Evolutionary conservation across 2,329 filamentous ascomycete species (phyloP), one percentile per base, ranked within the genome.

Genomic region (Phialophora macrospora): DNA sequence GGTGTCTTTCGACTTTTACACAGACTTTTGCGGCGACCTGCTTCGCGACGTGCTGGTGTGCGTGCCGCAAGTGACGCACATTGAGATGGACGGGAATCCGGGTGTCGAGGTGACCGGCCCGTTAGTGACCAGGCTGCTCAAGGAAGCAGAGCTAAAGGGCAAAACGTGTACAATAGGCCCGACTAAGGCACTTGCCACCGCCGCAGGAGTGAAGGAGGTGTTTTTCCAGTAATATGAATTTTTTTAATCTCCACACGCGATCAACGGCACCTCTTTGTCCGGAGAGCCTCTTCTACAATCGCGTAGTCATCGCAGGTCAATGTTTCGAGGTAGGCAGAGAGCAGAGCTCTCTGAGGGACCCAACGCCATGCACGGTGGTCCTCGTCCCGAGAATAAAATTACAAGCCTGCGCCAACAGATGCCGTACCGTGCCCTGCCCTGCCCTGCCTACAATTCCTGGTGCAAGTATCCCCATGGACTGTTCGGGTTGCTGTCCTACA

Each of bases 81-180:
- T 88, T 2, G 81, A 86, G 72, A 83, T 88, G 57, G 85, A 88
- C 74, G 85, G 80, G 2, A 86, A 82, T 69, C 81, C 84, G 0
- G 82, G 80, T 22, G 82, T 88, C 5, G 77, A 78, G 62, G 82
- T 81, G 68, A 77, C 79, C 41, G 81, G 82, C 7, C 81, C 83
- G 12, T 72, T 88, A 59, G 78, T 87, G 72, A 75, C 75, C 32
- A 80, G 81, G n/a, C 71, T 88, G 48, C 60, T 78, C 28, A 63
- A 72, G 12, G 79, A 80, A 66, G 72, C 74, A 2, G 74, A 72
- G 22, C 56, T 49, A 26, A 62, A 66, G 32, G 68, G 73, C 26
- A 78, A 77, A 66, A 75, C 75, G 62, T 73, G 79, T 34, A 74
- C 72, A 4, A 79, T 78, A 76, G 79, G 78, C n/a, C 49, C 63